phyloP scores from a whole-genome alignment of 352 stramenopile species.

The Pythium sukuiense region DNA sequence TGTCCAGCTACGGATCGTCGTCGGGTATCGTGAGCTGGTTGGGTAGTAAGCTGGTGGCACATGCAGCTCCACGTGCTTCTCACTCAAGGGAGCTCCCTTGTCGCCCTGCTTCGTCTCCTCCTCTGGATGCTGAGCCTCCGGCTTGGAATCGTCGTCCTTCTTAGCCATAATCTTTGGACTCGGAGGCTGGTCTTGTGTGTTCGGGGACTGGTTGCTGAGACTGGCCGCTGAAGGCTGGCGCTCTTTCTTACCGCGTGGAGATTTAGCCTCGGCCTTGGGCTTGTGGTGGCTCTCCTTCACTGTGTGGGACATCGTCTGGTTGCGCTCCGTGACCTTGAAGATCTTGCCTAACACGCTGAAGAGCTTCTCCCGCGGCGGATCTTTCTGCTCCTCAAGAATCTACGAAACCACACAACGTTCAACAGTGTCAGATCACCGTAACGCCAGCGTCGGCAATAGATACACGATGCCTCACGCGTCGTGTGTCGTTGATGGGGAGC shows the following conservation, averaged over 20 bases:
- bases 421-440: background rate
- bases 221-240: background rate
- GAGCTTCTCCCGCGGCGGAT: slow-evolving; percentile 65
- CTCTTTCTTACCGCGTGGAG: slow-evolving; percentile 9
- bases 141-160: background rate
- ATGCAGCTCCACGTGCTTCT: slow-evolving; percentile 1
- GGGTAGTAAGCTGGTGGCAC: background rate
- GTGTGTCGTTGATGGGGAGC: slow-evolving; percentile 78
- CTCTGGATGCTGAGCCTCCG: background rate
- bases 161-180: background rate
- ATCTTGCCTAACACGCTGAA: slow-evolving; percentile 74
- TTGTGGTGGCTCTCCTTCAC: slow-evolving; percentile 11
- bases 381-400: slow-evolving; percentile 70
- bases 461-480: slow-evolving; percentile 40
- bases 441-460: background rate
- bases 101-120: background rate
- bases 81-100: background rate
- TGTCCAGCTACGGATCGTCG: slow-evolving; percentile 44
- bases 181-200: background rate
- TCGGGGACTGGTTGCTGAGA: slow-evolving; percentile 5
- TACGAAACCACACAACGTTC: slow-evolving; percentile 22
- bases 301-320: slow-evolving; percentile 35
- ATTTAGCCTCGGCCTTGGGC: background rate
- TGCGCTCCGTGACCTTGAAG: slow-evolving; percentile 70
- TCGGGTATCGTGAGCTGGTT: slow-evolving; percentile 34